A percentile compares a stretch with the other conserved stretches of the same genome.
Conservation (phyloP, 108 stramenopile genomes). For the Cyclotella cryptica region DNA sequence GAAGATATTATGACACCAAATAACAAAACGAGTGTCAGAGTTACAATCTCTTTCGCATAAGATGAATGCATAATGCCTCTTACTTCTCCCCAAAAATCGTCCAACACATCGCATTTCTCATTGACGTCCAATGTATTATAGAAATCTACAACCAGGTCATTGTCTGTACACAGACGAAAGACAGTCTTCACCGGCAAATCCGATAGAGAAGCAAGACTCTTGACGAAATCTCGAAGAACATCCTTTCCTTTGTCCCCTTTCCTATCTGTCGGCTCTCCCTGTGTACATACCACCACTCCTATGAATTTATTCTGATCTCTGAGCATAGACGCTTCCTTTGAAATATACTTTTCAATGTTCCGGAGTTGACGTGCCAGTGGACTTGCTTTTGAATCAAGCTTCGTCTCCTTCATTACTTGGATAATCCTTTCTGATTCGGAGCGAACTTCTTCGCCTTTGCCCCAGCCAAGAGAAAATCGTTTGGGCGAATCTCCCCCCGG, state of each 20-base stretch:
- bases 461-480: slow-evolving; percentile 17
- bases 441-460: not conserved
- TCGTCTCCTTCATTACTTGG: not conserved
- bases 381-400: slow-evolving; percentile 1
- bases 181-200: slow-evolving; percentile 72
- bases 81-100: slow-evolving; percentile 63
- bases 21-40: not conserved
- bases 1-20: not conserved
- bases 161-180: slow-evolving; percentile 79
- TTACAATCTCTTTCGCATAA: not conserved
- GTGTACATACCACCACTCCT: slow-evolving; percentile 31
- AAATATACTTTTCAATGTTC: slow-evolving; percentile 14
- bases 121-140: slow-evolving; percentile 67
- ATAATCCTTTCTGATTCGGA: not conserved
- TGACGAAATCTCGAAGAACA: slow-evolving; percentile 46
- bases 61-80: not conserved
- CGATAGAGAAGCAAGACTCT: slow-evolving; percentile 47
- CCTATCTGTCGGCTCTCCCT: slow-evolving; percentile 46
- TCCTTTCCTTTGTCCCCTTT: slow-evolving; percentile 17
- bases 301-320: slow-evolving; percentile 15
- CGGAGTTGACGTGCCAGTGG: slow-evolving; percentile 20
- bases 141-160: slow-evolving; percentile 57
- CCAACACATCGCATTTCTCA: slow-evolving; percentile 77
- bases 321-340: slow-evolving; percentile 10
- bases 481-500: slow-evolving; percentile 1